Evolutionary conservation across 1,139 yeast genomes (phyloP).

Genomic region (Protomyces inundatus): DNA sequence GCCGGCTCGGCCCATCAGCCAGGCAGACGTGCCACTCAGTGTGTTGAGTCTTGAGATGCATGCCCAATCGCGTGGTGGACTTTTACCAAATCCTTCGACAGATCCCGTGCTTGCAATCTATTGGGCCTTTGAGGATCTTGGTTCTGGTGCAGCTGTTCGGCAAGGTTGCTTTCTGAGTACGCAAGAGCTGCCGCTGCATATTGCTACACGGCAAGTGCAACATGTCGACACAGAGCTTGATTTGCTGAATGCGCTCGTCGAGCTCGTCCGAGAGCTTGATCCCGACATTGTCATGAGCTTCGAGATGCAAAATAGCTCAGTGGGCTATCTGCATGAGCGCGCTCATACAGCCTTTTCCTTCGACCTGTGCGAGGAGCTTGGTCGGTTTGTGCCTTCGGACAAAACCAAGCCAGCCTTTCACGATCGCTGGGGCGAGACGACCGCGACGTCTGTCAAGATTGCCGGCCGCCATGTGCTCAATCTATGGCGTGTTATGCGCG

Average conservation of each 20-base stretch:
- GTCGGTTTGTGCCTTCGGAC: conserved; percentile 41
- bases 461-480: conserved; percentile 80
- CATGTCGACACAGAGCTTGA: conserved; percentile 47
- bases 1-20: conserved; percentile 1
- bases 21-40: conserved; percentile 22
- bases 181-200: not conserved
- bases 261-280: conserved; percentile 58
- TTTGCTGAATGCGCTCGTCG: conserved; percentile 52
- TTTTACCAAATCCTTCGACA: conserved; percentile 59
- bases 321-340: conserved; percentile 85
- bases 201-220: not conserved
- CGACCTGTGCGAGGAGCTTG: conserved; percentile 46
- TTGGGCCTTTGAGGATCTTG: conserved; percentile 50
- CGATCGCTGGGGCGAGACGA: conserved; percentile 78
- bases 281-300: conserved; percentile 87
- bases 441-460: conserved; percentile 62
- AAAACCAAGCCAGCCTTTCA: conserved; percentile 41
- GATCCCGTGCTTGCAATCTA: conserved; percentile 59
- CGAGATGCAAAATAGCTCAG: conserved; percentile 71
- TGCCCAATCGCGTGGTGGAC: conserved; percentile 48
- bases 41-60: conserved; percentile 18
- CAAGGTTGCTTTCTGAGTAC: conserved; percentile 13
- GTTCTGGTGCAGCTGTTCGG: not conserved
- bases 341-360: conserved; percentile 45
- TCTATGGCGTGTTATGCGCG: conserved; percentile 70